Evolutionary conservation across 176 grass and related monocot species (phyloP), one percentile per base, ranked within the genome.

Genomic region (Carex kokanica): DNA sequence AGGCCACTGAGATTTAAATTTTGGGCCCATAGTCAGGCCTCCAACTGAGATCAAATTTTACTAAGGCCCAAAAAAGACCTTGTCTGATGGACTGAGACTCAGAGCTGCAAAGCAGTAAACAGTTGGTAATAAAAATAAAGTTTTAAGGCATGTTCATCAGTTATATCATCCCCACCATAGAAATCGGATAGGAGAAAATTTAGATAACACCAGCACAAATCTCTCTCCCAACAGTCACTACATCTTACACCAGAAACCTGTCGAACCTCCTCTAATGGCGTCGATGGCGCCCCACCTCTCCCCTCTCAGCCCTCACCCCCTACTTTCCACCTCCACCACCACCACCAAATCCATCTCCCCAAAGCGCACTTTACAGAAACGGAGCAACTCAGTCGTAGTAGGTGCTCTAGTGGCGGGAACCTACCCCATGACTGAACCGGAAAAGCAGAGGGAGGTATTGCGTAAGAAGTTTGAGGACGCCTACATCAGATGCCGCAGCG

Each of bases 221-320:
- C 34, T 20, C 34, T 67, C 16, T 68, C 32, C 34, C 15, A 10
- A 41, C 6, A 41, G 32, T 7, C 24, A 12, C 25, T 64, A 20
- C 17, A 64, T 6, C 5, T 32, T 32, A 65, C 25, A 16, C 8
- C 49, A 1, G 18, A 77, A 43, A 15, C 40, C 34, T 72, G 24
- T 73, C 8, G 7, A 79, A 32, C 5, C 5, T 41, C 43, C 79
- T 57, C 13, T 31, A 79, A 98, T 98, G 96, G 91, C 96, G 51
- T 90, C 88, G 56, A 77, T 99, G 85, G 85, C 87, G 64, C 93
- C 89, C 81, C 87, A 91, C 43, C 84, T 94, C 85, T 90, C 93
- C 36, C 77, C 72, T 68, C 92, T 93, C 17, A 88, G 89, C 20
- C 82, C 87, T 25, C 88, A 90, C 83, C 90, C 92, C 2, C 87